Evolutionary conservation across 2,329 filamentous ascomycete species (phyloP), one percentile per base, ranked within the genome.

Genomic region (Aciculosporium take): DNA sequence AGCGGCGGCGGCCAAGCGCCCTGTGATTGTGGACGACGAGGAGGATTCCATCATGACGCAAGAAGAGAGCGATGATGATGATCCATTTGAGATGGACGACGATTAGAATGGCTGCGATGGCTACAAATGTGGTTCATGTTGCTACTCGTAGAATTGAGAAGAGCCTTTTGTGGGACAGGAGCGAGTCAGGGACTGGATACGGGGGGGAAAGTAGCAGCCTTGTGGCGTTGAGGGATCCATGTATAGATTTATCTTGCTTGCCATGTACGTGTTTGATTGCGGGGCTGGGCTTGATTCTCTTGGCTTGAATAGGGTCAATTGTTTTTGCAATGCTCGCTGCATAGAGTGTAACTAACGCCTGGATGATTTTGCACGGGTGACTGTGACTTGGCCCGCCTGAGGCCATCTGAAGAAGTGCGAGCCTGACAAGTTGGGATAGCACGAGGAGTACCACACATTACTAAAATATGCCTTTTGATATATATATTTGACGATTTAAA

Each of bases 1-100:
- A n/a, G 66, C 67, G 13, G 67, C 68, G 3, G 66, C 67, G 4
- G 51, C 57, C 5, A 59, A 52, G 27, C 55, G 60, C 44, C 45
- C 52, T 6, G 45, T 62, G 31, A 46, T 64, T 30, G 47, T 64
- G 46, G 60, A 66, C 23, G 58, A n/a, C n/a, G n/a, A n/a, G n/a
- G n/a, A 62, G 5, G 62, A 66, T 25, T 62, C 58, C 30, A 54
- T 55, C 2, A 18, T 51, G 25, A 45, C 52, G 38, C 39, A 48
- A 24, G 60, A 62, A 2, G 59, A 62, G 45, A 66, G 61, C 39
- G 66, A 69, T 33, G 67, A 69, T 43, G 66, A 69, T 33, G 67
- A 69, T 43, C 57, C 60, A 15, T 71, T 70, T 45, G 64, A 62
- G 36, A 62, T 69, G 57, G 66, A 69, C 43, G 65, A 68, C 17